Base-by-base conservation (phyloP, 1,139 yeast species). In the Suhomyces panamericanus region DNA sequence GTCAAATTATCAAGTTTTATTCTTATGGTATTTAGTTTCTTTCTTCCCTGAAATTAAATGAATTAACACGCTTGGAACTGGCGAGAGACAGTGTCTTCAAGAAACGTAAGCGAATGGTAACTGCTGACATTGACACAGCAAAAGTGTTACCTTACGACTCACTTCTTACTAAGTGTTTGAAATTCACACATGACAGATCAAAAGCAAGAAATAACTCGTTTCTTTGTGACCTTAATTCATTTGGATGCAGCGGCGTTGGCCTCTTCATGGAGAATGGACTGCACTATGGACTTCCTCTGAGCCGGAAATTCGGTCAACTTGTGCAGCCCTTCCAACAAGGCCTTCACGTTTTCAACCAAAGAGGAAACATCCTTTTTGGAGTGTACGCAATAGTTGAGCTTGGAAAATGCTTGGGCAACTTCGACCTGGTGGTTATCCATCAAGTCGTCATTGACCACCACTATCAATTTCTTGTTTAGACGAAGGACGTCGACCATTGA, bases 361-460 rank as follows among this genome's bases (percentile, higher is more conserved):
- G 16, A 35, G 7, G 9, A 15, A 6, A 16, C 17, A n/a, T 16
- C 13, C 12, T 32, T 42, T n/a, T 38, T 38, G n/a, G 44, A 17
- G 7, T 33, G 41, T 9, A 39, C 16, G 30, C 49, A 47, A 34
- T 49, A 46, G 14, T 43, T 45, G 58, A 35, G 58, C 39, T 57
- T 49, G 15, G 66, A 72, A 46, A 88, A 76, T 47, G 79, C 83
- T 7, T 65, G 54, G 0, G 96, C 95, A 9, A 89, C 83, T 53
- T 91, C 95, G 26, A 66, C 57, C 63, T 93, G 98, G 62, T 93
- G 99, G 60, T 89, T 87, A 58, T 88, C 88, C 91, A 88, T 85
- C 16, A 93, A 72, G 5, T 61, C 53, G 11, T 77, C 74, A 62
- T 93, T 93, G 9, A 83, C 79, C 28, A 89, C 85, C 6, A 85